phyloP scores from a whole-genome alignment of 2,329 filamentous ascomycete genomes.

The Trichoderma oligosporum region DNA sequence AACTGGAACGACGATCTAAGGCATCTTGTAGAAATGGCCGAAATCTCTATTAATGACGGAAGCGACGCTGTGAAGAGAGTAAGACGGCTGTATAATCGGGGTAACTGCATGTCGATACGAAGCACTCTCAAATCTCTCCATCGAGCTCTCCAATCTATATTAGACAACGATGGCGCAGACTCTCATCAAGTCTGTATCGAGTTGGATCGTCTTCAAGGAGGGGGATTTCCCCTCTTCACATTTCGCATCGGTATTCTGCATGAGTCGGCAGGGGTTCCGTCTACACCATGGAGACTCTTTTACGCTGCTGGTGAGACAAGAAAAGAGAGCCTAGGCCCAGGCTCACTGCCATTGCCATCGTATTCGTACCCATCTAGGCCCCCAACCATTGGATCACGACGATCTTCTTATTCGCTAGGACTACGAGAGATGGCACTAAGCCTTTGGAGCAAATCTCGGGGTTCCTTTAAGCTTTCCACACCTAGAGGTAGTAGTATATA shows the following conservation, averaged over 20 bases:
- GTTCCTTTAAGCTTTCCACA: background rate
- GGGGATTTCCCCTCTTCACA: background rate
- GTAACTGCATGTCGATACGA: constrained; percentile 3
- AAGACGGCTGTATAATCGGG: background rate
- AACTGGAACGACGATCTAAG: constrained; percentile 15
- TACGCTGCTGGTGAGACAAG: constrained; percentile 3
- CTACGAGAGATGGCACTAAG: background rate
- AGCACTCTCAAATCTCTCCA: constrained; percentile 1
- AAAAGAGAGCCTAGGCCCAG: background rate
- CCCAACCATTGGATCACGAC: background rate
- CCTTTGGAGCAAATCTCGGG: constrained; percentile 13
- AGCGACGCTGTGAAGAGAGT: background rate
- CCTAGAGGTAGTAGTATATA: constrained; percentile 1
- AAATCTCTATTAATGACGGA: background rate
- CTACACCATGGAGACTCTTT: background rate
- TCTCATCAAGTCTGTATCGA: constrained; percentile 5
- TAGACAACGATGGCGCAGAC: background rate
- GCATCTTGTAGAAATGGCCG: constrained; percentile 3
- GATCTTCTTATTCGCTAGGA: background rate
- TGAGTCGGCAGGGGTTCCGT: background rate
- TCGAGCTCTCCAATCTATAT: background rate
- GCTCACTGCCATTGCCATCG: background rate
- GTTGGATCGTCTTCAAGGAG: constrained; percentile 2
- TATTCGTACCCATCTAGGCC: background rate
- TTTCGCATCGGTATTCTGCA: constrained; percentile 1